phyloP scores from a whole-genome alignment of 495 filamentous ascomycete genomes.

The Neurospora pannonica region DNA sequence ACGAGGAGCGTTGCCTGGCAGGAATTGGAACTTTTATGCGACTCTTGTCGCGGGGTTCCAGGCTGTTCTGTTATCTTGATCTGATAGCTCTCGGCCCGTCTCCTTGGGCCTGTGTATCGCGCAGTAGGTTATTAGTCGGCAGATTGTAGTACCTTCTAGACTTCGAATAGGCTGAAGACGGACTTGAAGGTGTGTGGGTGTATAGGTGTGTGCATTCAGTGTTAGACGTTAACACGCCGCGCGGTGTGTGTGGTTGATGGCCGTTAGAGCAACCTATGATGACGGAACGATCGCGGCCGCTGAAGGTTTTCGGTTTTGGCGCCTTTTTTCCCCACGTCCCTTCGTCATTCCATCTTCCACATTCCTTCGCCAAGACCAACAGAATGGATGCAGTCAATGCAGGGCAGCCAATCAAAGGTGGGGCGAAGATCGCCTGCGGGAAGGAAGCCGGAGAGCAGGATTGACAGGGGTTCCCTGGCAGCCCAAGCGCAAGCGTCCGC shows the following conservation, averaged over 20 bases:
- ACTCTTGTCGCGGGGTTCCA: neutral
- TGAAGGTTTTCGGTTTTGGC: neutral
- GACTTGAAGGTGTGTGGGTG: neutral
- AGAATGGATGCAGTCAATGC: neutral
- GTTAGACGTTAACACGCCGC: neutral
- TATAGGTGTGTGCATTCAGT: neutral
- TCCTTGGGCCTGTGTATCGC: neutral
- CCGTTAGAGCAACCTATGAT: neutral
- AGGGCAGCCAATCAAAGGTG: neutral
- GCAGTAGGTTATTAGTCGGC: neutral
- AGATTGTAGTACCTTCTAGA: neutral
- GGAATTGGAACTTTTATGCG: neutral
- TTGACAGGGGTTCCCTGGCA: neutral
- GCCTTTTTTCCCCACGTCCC: neutral
- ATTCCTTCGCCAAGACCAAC: neutral
- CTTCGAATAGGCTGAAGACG: neutral
- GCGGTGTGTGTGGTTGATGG: neutral
- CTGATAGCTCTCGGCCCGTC: neutral
- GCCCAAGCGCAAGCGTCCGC: neutral
- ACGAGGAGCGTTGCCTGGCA: neutral
- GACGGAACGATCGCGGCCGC: neutral
- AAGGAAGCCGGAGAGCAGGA: neutral
- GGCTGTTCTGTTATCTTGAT: neutral
- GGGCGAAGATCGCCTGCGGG: neutral
- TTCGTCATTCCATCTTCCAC: neutral